phyloP scores from a whole-genome alignment of 371 early-diverging fungal genomes.

The Mortierella sp. region DNA sequence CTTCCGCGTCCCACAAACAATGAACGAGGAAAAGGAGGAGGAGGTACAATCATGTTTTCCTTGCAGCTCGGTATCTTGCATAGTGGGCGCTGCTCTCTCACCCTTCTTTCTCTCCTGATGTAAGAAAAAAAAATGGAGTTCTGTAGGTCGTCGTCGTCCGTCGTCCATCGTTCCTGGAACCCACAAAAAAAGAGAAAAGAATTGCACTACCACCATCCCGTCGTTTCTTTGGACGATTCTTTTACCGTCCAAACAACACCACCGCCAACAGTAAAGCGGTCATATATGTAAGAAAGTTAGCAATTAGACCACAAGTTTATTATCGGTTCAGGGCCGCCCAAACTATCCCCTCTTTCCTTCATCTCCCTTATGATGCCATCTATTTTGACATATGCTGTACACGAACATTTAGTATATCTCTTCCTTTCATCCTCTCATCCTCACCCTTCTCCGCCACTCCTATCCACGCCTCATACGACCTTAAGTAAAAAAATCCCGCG shows the following conservation, averaged over 20 bases:
- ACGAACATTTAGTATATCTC: not conserved
- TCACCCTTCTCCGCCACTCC: not conserved
- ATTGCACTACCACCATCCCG: not conserved
- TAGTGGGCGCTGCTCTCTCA: slow-evolving; percentile 2
- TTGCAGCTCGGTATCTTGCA: not conserved
- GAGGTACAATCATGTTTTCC: not conserved
- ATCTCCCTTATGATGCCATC: not conserved
- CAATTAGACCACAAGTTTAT: slow-evolving; percentile 1
- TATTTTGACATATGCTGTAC: not conserved
- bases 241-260: not conserved
- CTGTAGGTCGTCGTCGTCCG: not conserved
- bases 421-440: no score
- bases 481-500: not conserved
- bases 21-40: not conserved
- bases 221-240: slow-evolving; percentile 3
- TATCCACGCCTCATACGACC: not conserved
- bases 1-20: not conserved
- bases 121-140: not conserved
- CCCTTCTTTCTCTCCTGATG: not conserved
- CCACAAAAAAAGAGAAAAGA: not conserved
- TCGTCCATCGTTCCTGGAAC: not conserved
- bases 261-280: not conserved
- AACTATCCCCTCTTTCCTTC: not conserved
- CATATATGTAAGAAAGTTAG: not conserved
- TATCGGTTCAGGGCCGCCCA: not conserved